These are phyloP conservation scores for Hsuehochloa calcarea DNA, from an alignment of 176 grass and related monocot genomes.

Conservation along the genomic window DNA sequence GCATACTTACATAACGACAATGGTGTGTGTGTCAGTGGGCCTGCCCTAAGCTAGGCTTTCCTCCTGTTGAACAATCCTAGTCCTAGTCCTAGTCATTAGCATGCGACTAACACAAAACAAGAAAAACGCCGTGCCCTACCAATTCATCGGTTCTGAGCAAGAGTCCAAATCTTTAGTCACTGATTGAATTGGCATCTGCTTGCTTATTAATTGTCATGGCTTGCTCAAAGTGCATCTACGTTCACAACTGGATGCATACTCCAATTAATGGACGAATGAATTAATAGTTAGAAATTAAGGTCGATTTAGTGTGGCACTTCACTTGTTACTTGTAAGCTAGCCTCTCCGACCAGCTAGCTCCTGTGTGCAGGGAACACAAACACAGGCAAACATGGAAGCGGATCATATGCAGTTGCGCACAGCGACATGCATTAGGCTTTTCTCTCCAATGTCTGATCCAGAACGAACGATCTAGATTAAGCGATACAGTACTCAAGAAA, in stretches of 20 bases:
- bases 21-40: neutral
- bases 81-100: slow-evolving; percentile 4
- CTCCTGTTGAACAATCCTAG: neutral
- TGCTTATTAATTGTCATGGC: neutral
- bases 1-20: neutral
- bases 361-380: neutral
- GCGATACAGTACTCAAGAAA: too few relatives aligned
- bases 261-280: neutral
- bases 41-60: neutral
- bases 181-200: neutral
- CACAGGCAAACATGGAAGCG: neutral
- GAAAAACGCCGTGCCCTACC: neutral
- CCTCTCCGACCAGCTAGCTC: neutral
- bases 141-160: neutral
- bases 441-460: too few relatives aligned
- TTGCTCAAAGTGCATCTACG: neutral
- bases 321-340: neutral
- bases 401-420: too few relatives aligned
- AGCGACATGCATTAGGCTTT: too few relatives aligned
- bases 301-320: neutral
- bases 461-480: too few relatives aligned
- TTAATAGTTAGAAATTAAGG: neutral
- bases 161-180: slow-evolving; percentile 7
- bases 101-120: slow-evolving; percentile 14
- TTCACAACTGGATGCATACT: neutral